These are phyloP conservation scores for Amphibolis antarctica DNA, from an alignment of 106 monocot species.

Conservation along the genomic window DNA sequence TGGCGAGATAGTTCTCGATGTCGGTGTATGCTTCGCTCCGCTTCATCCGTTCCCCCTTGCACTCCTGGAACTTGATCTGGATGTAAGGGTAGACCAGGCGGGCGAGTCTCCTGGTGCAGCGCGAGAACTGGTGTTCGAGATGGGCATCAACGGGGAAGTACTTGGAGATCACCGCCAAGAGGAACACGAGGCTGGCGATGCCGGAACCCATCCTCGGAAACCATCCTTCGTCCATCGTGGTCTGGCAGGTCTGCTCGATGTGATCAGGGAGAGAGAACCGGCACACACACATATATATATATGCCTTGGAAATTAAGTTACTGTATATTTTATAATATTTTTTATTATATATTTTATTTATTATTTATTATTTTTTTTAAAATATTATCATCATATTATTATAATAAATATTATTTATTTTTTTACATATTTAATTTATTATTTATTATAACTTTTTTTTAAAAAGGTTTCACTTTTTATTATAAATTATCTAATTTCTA, in stretches of 20 bases:
- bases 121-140: conserved; percentile 5
- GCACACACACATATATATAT: no score
- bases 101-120: conserved; percentile 9
- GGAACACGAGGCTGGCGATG: conserved; percentile 22
- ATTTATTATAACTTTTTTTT: no score
- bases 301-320: no score
- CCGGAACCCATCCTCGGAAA: conserved; percentile 3
- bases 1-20: conserved; percentile 43
- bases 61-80: conserved; percentile 41
- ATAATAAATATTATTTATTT: no score
- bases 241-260: neutral
- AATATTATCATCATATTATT: no score
- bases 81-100: conserved; percentile 38
- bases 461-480: no score
- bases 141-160: conserved; percentile 31
- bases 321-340: no score
- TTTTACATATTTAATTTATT: no score
- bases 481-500: no score
- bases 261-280: no score
- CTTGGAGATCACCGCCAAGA: conserved; percentile 27
- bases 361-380: no score
- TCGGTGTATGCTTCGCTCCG: conserved; percentile 43
- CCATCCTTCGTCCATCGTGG: neutral
- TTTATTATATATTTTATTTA: no score
- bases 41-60: conserved; percentile 20